Evolutionary conservation across 495 filamentous ascomycete genomes (phyloP).

Genomic region (Xylaria curta): DNA sequence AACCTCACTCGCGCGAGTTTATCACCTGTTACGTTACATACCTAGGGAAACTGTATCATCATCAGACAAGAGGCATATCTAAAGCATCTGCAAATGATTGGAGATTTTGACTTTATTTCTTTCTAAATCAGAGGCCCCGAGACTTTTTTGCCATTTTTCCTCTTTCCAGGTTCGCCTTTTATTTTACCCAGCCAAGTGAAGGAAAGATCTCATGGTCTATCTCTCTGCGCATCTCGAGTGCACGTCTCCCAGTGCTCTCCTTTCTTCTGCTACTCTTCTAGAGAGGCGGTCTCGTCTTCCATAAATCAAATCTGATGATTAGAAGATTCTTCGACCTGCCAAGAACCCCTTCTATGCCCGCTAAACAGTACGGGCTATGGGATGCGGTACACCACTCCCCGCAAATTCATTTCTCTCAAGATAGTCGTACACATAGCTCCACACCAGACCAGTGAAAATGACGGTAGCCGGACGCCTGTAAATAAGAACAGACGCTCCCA

Average conservation of each 20-base stretch:
- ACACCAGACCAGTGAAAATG: conserved; percentile 9
- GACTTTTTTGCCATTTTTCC: conserved; percentile 24
- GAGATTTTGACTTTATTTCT: conserved; percentile 38
- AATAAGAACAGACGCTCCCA: conserved; percentile 27
- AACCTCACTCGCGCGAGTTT: not conserved
- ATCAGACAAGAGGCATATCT: not conserved
- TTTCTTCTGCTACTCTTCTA: not conserved
- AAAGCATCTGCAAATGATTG: conserved; percentile 24
- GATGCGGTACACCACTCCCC: conserved; percentile 5
- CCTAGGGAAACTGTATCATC: not conserved
- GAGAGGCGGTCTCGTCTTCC: conserved; percentile 13
- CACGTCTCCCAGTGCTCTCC: conserved; percentile 10
- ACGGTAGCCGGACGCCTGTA: not conserved
- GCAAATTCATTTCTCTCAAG: conserved; percentile 7
- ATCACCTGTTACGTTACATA: too few relatives aligned
- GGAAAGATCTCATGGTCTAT: conserved; percentile 23
- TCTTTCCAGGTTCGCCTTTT: conserved; percentile 27
- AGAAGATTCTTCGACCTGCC: not conserved
- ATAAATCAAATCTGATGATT: not conserved
- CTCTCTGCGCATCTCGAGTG: conserved; percentile 9
- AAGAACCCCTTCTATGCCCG: conserved; percentile 13
- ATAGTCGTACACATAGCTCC: conserved; percentile 25
- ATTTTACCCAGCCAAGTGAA: conserved; percentile 5
- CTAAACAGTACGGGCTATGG: not conserved
- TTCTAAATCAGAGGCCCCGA: conserved; percentile 28